phyloP scores from a whole-genome alignment of 148 eudicot species.

The Vaccinium myrtillus region DNA sequence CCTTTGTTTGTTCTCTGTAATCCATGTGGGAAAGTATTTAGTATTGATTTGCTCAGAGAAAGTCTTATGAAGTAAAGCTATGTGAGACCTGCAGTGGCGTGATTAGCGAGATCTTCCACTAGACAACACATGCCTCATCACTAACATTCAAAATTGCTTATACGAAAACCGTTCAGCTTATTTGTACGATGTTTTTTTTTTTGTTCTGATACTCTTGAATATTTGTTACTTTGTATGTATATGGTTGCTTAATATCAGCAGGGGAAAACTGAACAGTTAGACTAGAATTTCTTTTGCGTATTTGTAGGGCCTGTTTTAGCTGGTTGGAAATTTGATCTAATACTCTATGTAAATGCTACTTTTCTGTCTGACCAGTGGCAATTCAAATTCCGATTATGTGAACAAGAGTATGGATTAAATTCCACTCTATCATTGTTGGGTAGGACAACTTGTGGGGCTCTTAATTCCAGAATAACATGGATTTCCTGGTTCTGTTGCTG shows the following conservation, averaged over 20 bases:
- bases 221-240: neutral
- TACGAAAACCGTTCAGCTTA: neutral
- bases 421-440: neutral
- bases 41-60: neutral
- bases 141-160: neutral
- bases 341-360: neutral
- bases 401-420: neutral
- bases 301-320: slow-evolving; percentile 8
- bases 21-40: neutral
- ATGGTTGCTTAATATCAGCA: slow-evolving; percentile 1
- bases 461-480: neutral
- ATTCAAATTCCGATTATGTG: neutral
- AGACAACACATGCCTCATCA: neutral
- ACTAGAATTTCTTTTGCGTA: neutral
- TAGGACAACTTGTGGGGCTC: neutral
- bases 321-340: neutral
- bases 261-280: neutral
- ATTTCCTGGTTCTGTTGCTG: neutral
- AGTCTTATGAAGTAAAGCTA: neutral
- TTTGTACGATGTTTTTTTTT: neutral
- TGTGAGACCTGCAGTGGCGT: neutral
- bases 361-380: neutral
- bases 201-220: neutral
- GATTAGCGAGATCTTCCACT: neutral
- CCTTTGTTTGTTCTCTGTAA: neutral